Evolutionary conservation across 164 flowering plant species (phyloP), one percentile per base, ranked within the genome.

Genomic region (Vitis rupestris): DNA sequence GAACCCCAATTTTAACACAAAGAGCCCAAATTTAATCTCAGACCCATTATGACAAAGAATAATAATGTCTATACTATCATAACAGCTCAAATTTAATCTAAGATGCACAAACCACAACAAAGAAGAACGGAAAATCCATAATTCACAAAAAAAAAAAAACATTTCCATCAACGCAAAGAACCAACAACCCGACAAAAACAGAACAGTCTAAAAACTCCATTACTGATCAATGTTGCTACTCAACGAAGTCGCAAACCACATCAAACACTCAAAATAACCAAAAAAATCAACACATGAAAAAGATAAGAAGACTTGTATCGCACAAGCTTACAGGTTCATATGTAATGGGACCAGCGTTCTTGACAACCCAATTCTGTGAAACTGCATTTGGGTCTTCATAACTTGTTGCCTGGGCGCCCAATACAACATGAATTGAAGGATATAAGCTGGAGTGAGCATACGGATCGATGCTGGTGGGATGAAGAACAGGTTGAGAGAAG

Each of bases 401-500:
- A 56, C 14, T 10, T 11, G 50, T 48, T 2, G 67, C 10, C 9
- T 61, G 63, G 17, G 9, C 59, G 4, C 48, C 70, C 13, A 17
- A 52, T 60, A 53, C 77, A 10, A 56, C 69, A 58, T 53, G 50
- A 61, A 53, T 60, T 8, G 23, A 30, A 3, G 65, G 10, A 17
- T 64, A 48, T 2, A 50, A 31, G 31, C 30, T 19, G 17, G 29
- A 27, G 47, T 9, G 61, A 27, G 65, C 52, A 64, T 37, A 23
- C 0, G 69, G 64, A 10, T 76, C 59, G 49, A 67, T 64, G 31
- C 63, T 73, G 3, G 73, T 73, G 3, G 66, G 70, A 55, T 56
- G 50, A 59, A 71, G 29, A 31, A n/a, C 14, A 4, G 64, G 68
- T 12, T 61, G 44, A 37, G 44, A 37, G 44, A 37, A 37, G 44